Percentiles rank a stretch among this genome's conserved stretches.
These are phyloP conservation scores for Lactuca saligna DNA, from an alignment of 129 eudicot genomes.

Conservation along the genomic window DNA sequence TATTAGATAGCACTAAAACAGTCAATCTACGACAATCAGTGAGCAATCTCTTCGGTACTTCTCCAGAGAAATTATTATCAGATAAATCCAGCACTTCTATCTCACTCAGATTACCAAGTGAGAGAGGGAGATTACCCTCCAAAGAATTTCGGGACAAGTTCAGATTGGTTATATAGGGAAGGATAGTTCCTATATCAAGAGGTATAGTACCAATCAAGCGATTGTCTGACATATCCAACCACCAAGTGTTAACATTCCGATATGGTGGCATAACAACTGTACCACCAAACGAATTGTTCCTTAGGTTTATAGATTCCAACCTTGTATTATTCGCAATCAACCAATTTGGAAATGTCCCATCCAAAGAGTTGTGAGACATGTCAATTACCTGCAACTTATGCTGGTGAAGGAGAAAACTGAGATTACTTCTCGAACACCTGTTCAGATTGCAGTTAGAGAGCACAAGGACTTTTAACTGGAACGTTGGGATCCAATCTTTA, in stretches of 20 bases:
- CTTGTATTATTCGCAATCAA: not conserved
- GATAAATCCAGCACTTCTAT: conserved; percentile 3
- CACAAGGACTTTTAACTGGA: conserved; percentile 25
- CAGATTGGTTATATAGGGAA: conserved; percentile 4
- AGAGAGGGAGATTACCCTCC: conserved; percentile 19
- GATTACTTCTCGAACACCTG: conserved; percentile 1
- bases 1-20: too few species aligned
- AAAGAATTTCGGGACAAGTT: conserved; percentile 23
- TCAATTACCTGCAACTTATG: conserved; percentile 15
- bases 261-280: not conserved
- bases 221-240: conserved; percentile 23
- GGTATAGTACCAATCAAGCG: conserved; percentile 8
- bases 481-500: conserved; percentile 16
- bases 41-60: too few species aligned
- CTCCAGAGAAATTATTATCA: not conserved
- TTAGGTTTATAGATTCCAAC: conserved; percentile 8
- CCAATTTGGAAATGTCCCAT: conserved; percentile 34
- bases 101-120: not conserved
- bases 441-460: conserved; percentile 24
- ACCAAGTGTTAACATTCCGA: not conserved
- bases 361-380: conserved; percentile 18
- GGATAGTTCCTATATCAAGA: not conserved
- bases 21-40: too few species aligned
- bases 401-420: not conserved
- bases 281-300: conserved; percentile 8